Evolutionary conservation across 2,329 filamentous ascomycete genomes (phyloP), one percentile per base, ranked within the genome.

Genomic region (Colletotrichum trifolii): DNA sequence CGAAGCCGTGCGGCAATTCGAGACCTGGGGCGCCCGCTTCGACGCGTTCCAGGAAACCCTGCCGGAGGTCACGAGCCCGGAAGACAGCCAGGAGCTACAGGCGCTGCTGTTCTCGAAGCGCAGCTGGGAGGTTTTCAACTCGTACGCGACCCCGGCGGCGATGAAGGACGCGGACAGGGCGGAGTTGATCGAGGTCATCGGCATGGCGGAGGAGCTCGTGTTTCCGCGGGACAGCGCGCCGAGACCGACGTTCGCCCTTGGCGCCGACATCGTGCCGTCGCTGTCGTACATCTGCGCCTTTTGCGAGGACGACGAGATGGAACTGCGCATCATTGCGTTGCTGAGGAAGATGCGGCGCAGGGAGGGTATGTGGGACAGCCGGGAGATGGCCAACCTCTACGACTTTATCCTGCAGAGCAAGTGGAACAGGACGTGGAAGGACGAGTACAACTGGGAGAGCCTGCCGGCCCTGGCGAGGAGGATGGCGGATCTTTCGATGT

Each of bases 351-450:
- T 64, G 53, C 61, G 39, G 48, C 45, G 68, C 40, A 59, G 68
- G 10, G 68, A 69, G 64, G 66, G 66, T 39, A 42, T 60, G 43
- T 69, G 66, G 59, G 68, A 68, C 9, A 69, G 63, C 46, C 34
- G 34, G 13, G 59, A 68, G n/a, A 45, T 69, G 48, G 68, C 68
- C 11, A 38, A 56, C 11, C 49, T 65, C 2, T 65, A 65, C 35
- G 58, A 56, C 5, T 13, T 36, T 3, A 39, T 65, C 2, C 13
- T 56, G 1, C 40, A 55, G n/a, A 58, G 50, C 39, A 65, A 62
- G 57, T 33, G 17, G 11, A 52, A 38, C 34, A 62, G 53, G 39
- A 48, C 43, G 9, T 65, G 62, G 62, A 65, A 56, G 15, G 45
- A 53, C n/a, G 57, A 65, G 46, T 62, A 65, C 50, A 62, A 61